phyloP scores from a whole-genome alignment of 1,139 yeast species.

The Waltiozyma sp. region DNA sequence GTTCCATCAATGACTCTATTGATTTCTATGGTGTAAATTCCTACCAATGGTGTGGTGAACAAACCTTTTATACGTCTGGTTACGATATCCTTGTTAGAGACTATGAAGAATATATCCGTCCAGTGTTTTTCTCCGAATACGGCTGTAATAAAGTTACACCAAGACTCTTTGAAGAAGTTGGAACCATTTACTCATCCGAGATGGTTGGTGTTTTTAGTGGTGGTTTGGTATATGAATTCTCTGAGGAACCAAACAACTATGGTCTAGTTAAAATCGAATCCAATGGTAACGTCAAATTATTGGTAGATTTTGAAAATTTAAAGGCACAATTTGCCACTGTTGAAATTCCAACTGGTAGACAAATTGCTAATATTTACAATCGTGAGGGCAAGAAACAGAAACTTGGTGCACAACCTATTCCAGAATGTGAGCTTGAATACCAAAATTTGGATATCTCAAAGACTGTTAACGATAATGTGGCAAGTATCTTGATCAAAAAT shows the following conservation, averaged over 20 bases:
- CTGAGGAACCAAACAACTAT: conserved; percentile 81
- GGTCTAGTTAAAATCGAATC: conserved; percentile 62
- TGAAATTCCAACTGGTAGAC: conserved; percentile 20
- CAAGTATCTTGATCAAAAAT: conserved; percentile 30
- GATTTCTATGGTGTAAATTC: conserved; percentile 95
- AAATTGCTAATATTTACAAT: conserved; percentile 16
- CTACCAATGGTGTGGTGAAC: conserved; percentile 95
- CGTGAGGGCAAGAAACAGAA: conserved; percentile 22
- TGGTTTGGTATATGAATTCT: conserved; percentile 84
- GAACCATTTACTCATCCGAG: conserved; percentile 53
- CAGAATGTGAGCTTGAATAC: conserved; percentile 36
- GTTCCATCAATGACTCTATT: conserved; percentile 39
- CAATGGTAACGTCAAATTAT: conserved; percentile 43
- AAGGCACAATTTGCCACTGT: conserved; percentile 34
- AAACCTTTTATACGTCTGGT: conserved; percentile 74
- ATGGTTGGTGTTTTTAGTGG: conserved; percentile 85
- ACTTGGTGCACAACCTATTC: conserved; percentile 20
- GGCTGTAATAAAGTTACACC: conserved; percentile 87
- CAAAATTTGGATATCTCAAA: conserved; percentile 39
- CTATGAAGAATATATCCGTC: conserved; percentile 57
- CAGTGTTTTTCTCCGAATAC: conserved; percentile 82
- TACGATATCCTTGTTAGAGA: conserved; percentile 65
- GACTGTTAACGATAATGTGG: conserved; percentile 39
- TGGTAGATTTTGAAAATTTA: conserved; percentile 44
- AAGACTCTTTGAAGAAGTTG: conserved; percentile 70